These are phyloP conservation scores for Saturnispora silvae DNA, from an alignment of 805 yeast species.

Conservation along the genomic window DNA sequence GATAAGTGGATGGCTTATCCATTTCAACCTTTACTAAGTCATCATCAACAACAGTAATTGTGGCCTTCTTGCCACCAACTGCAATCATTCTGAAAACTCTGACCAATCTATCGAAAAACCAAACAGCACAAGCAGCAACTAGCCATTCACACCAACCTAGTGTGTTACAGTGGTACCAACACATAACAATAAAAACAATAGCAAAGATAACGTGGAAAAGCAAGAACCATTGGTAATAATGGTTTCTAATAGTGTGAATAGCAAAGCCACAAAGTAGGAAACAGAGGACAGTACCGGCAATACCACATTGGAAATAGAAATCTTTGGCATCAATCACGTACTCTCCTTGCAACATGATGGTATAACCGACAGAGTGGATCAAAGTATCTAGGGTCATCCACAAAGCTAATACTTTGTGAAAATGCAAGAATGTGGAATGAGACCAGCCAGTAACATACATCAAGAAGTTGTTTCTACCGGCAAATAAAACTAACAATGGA, in stretches of 20 bases:
- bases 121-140: constrained; percentile 33
- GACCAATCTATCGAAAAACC: constrained; percentile 42
- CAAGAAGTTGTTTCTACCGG: constrained; percentile 38
- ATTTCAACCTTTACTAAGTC: constrained; percentile 35
- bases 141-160: constrained; percentile 27
- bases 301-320: constrained; percentile 23
- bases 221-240: constrained; percentile 50
- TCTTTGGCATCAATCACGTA: constrained; percentile 9
- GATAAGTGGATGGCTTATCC: constrained; percentile 41
- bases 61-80: constrained; percentile 20
- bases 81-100: constrained; percentile 27
- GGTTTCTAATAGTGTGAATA: constrained; percentile 38
- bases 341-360: constrained; percentile 12
- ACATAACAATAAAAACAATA: constrained; percentile 38
- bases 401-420: constrained; percentile 61
- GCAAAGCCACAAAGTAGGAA: constrained; percentile 40
- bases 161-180: constrained; percentile 45
- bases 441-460: constrained; percentile 35
- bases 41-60: constrained; percentile 13
- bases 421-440: constrained; percentile 34
- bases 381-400: constrained; percentile 30
- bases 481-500: constrained; percentile 34
- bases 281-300: constrained; percentile 32
- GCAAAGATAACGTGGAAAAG: constrained; percentile 50
- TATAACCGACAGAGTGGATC: constrained; percentile 31